Evolutionary conservation across 164 flowering plant genomes (phyloP).

Genomic region (Liquidambar formosana): DNA sequence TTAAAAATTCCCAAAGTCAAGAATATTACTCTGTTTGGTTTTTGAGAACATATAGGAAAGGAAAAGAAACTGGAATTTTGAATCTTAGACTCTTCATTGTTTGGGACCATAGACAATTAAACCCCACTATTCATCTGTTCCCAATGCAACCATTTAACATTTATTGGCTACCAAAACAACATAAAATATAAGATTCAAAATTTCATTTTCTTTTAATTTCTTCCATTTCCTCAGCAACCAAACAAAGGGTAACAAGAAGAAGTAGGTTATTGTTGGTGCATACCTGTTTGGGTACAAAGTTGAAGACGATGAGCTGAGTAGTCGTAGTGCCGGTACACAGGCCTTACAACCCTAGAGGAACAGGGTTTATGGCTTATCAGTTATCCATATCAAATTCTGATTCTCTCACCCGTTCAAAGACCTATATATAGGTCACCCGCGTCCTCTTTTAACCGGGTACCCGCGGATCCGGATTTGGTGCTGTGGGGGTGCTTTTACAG

Average conservation of each 20-base stretch:
- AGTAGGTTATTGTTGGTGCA: not conserved
- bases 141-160: not conserved
- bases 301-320: not conserved
- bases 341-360: not conserved
- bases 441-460: constrained; percentile 6
- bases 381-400: not conserved
- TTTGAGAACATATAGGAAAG: not conserved
- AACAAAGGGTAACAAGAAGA: not conserved
- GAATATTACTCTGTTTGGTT: no score
- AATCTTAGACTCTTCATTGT: not conserved
- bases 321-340: not conserved
- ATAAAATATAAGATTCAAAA: no score
- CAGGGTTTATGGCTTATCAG: not conserved
- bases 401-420: not conserved
- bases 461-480: no score
- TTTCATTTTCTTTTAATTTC: not conserved
- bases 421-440: constrained; percentile 6
- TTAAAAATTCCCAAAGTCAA: no score
- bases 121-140: not conserved
- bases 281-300: not conserved
- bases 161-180: not conserved
- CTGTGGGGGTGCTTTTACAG: no score
- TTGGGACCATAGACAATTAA: not conserved
- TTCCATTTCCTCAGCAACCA: not conserved
- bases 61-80: not conserved